Evolutionary conservation across 768 basidiomycete genomes (phyloP), one percentile per base, ranked within the genome.

Genomic region (Trametes cingulata): DNA sequence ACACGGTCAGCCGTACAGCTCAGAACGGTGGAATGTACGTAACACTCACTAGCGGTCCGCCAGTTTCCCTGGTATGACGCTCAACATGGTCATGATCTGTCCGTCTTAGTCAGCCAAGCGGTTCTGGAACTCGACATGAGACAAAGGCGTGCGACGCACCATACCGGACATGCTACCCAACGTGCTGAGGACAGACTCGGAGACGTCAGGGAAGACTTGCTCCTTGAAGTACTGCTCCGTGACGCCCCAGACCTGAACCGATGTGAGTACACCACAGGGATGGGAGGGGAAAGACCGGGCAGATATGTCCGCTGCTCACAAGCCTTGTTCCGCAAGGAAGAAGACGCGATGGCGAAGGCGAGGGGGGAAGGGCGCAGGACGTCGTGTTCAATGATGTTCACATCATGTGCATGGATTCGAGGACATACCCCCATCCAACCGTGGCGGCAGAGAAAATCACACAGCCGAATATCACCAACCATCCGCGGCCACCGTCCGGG

Each of bases 161-260:
- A 65, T 62, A 24, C 67, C 67, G 22, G 64, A 65, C 53, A 61
- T 60, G 49, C 64, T 64, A 12, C 67, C 64, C 40, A 68, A 48
- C 17, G 59, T 62, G 52, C 60, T 65, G 36, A 68, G 56, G 5
- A 64, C 52, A 7, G 70, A 65, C 14, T 62, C 62, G 29, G 68
- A 67, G 10, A 64, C 61, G 35, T 65, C 55, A 19, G 66, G 64
- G 37, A 72, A 64, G 2, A 69, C 62, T 29, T 57, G 50, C 40
- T 67, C 57, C n/a, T 67, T 58, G 60, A 74, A 76, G 67, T 76
- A 76, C 15, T 67, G 62, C 65, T 77, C 73, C 60, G 69, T 73
- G 14, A 74, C 74, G 19, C 76, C 76, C 58, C 69, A 75, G 29
- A 64, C 66, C 66, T 22, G 69, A 58, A 41, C 39, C 10, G n/a